Base-by-base conservation (phyloP, 1,139 yeast genomes). In the Pichia sp. region DNA sequence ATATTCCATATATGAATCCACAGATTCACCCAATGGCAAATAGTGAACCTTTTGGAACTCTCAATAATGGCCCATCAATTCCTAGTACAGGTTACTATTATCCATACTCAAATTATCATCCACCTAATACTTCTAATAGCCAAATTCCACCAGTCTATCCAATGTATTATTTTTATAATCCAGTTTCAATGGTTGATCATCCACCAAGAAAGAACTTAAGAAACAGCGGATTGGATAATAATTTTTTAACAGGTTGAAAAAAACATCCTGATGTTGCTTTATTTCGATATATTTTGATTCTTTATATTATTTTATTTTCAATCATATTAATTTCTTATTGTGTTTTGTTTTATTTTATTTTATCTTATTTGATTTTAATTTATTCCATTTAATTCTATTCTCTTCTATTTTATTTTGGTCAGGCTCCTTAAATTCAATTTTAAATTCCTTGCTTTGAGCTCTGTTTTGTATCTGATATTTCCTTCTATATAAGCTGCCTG, bases 141-240 rank as follows among this genome's bases (percentile, higher is more conserved):
- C 51, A 49, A 24, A 41, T 50, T 36, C 58, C 58, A 16, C 49
- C 55, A 22, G 42, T 58, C 47, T 58, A 55, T 39, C 63, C 63
- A 26, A 53, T 54, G 43, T 59, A 59, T 44, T 48, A 56, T 51
- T 60, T 58, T 37, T 59, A 57, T 36, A 55, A 57, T 41, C 56
- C 59, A 34, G 46, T 48, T 16, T 27, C 46, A 16, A 38, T 43
- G 40, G 24, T 38, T 26, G 40, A 40, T 16, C 37, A 32, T 20
- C 39, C n/a, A n/a, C n/a, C n/a, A n/a, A n/a, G n/a, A n/a, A n/a
- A n/a, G n/a, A n/a, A n/a, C n/a, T n/a, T n/a, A n/a, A n/a, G n/a
- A n/a, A n/a, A n/a, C n/a, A n/a, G n/a, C n/a, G n/a, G n/a, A n/a
- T n/a, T n/a, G n/a, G n/a, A n/a, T n/a, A n/a, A n/a, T n/a, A n/a